Evolutionary conservation across 2,329 filamentous ascomycete species (phyloP).

Genomic region (Paracamarosporium sp.): DNA sequence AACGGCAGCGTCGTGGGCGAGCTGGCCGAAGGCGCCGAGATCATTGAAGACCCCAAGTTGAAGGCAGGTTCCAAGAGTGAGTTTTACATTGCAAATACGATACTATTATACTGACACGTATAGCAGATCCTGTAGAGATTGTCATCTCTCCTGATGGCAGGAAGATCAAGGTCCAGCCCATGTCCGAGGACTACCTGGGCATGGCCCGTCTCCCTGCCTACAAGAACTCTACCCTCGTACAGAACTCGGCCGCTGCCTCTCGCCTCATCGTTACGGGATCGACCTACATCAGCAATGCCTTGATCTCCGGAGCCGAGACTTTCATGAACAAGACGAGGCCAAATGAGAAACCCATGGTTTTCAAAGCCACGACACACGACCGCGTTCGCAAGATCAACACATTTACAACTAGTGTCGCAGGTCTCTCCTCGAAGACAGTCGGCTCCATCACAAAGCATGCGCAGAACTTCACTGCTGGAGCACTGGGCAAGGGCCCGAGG

Average conservation of each 20-base stretch:
- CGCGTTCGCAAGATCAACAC: conserved; percentile 88
- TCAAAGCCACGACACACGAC: conserved; percentile 82
- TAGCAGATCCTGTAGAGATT: conserved; percentile 78
- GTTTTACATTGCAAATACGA: conserved; percentile 23
- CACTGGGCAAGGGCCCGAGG: conserved; percentile 69
- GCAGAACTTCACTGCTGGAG: conserved; percentile 83
- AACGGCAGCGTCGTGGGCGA: conserved; percentile 96
- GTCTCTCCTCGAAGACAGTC: conserved; percentile 83
- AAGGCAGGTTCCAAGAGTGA: conserved; percentile 90
- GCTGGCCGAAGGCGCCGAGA: conserved; percentile 79
- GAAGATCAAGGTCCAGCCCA: conserved; percentile 71
- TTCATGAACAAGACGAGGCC: conserved; percentile 85
- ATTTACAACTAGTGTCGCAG: conserved; percentile 80
- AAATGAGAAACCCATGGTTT: conserved; percentile 80
- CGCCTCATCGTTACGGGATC: conserved; percentile 91
- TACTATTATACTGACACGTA: conserved; percentile 26
- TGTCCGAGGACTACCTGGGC: conserved; percentile 74
- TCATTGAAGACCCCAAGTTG: conserved; percentile 78
- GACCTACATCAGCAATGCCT: conserved; percentile 75
- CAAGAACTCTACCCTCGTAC: conserved; percentile 83
- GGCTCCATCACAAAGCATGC: conserved; percentile 83
- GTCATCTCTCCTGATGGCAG: conserved; percentile 73
- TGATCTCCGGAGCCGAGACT: conserved; percentile 78
- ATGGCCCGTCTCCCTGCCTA: conserved; percentile 90
- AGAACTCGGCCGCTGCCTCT: conserved; percentile 85